Conservation (phyloP, 1,284 basidiomycete species). For the Erythrobasidium hasegawianum region DNA sequence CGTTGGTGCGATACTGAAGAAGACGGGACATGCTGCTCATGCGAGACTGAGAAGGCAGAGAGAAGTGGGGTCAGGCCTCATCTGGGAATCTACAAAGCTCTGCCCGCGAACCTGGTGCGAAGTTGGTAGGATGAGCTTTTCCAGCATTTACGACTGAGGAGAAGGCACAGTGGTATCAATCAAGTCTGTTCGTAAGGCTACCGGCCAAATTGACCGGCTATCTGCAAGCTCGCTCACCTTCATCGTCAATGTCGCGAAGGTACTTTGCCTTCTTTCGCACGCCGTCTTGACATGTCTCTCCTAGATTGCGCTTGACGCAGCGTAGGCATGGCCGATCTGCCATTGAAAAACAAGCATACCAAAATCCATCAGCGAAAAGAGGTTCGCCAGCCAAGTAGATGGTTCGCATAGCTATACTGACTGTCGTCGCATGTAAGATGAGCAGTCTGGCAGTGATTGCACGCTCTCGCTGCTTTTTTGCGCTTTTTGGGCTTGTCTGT, state of each 20-base stretch:
- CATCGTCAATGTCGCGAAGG: slow-evolving; percentile 83
- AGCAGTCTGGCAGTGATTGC: slow-evolving; percentile 86
- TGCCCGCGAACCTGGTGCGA: slow-evolving; percentile 20
- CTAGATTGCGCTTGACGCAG: slow-evolving; percentile 89
- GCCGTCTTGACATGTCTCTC: slow-evolving; percentile 83
- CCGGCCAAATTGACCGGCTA: not conserved
- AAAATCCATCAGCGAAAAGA: slow-evolving; percentile 33
- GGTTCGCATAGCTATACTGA: slow-evolving; percentile 50
- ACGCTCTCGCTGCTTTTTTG: slow-evolving; percentile 88
- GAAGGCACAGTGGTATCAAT: slow-evolving; percentile 34
- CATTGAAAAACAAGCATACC: not conserved
- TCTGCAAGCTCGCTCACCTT: slow-evolving; percentile 57
- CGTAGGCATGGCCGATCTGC: slow-evolving; percentile 91
- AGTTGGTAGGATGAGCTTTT: slow-evolving; percentile 34
- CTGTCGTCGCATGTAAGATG: slow-evolving; percentile 97
- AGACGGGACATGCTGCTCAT: too few species aligned
- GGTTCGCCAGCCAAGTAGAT: slow-evolving; percentile 1
- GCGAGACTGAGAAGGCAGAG: too few species aligned
- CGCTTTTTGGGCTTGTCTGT: slow-evolving; percentile 51
- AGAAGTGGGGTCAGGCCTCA: too few species aligned
- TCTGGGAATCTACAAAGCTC: not conserved
- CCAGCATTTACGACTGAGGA: slow-evolving; percentile 38
- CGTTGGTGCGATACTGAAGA: too few species aligned
- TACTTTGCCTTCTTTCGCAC: slow-evolving; percentile 98
- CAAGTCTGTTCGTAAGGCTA: not conserved